Base-by-base conservation (phyloP, 495 filamentous ascomycete genomes). In the Hyaloscypha hepaticicola region DNA sequence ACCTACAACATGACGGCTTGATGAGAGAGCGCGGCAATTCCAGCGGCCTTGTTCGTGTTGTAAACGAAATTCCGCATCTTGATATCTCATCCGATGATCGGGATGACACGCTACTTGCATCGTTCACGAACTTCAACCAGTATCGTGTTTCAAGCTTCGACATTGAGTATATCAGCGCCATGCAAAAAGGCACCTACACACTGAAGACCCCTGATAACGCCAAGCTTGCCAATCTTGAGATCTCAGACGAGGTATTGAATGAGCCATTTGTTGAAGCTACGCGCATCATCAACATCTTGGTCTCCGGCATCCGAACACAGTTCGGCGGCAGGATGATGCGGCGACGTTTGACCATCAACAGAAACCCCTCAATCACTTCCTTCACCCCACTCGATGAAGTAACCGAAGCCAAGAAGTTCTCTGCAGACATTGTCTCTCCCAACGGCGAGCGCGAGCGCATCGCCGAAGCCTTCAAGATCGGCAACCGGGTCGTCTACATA, bases 1-100 rank as follows among this genome's bases (percentile, higher is more conserved):
- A 57, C 53, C 53, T 57, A 33, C 29, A 57, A 57, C 29, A 57
- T 57, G 53, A 57, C 27, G 53, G 53, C 25, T 14, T 57, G 22
- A 21, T 57, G 53, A 28, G 53, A 57, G 26, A 57, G 27, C 26
- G 27, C n/a, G 53, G 53, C 2, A 57, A 57, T 19, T 57, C 53
- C n/a, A 57, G 6, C 28, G 53, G 53, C n/a, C 27, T 33, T 21
- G 53, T 57, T n/a, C 25, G 29, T 0, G 53, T 8, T 33, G 27
- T 57, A 0, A 57, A 57, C 25, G 53, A 57, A 29, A 57, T 57
- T 19, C 53, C 53, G 19, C 28, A 57, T 57, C 29, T 57, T 28
- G 53, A 57, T 8, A 57, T 57, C 28, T 26, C 53, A 3, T 29
- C 53, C 1, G 53, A 57, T 33, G 53, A 57, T 33, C 25, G 28